Evolutionary conservation across 2,329 filamentous ascomycete genomes (phyloP), one percentile per base, ranked within the genome.

Genomic region (Elsinoe necatrix): DNA sequence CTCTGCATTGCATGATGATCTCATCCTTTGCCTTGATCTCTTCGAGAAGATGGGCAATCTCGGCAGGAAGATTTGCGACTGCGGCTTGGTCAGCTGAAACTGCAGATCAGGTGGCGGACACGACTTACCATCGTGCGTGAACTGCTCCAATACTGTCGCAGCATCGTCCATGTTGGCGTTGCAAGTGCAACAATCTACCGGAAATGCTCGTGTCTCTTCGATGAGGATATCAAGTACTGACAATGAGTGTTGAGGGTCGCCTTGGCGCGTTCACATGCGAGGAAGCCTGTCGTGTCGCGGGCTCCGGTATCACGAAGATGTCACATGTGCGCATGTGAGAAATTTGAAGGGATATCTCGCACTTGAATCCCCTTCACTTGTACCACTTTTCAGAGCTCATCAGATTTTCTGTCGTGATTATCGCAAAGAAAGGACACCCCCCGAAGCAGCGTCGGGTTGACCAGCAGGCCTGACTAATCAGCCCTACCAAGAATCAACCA

Each of bases 1-100:
- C 78, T 58, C 84, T 75, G 67, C 85, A 84, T 48, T 88, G 83
- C 66, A 81, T 76, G 63, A 88, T 86, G 61, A 83, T 78, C 51
- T 81, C 79, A 68, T 95, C 88, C 70, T 91, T 92, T 68, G 87
- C 85, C 66, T 83, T 78, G 61, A 92, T 87, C 72, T 93, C 88
- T 67, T 91, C 87, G 66, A 91, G 85, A 60, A 92, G 79, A 73
- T 91, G 90, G 18, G 85, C 84, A 59, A 93, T 84, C 72, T 93
- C 88, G 61, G 88, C 86, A 60, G 87, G 87, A 25, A 92, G 77
- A 66, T 93, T 93, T 64, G 86, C 83, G 18, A 86, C 85, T 77
- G 60, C 4, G 21, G 9, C 7, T 7, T 20, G 5, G 56, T 54
- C 23, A 58, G 54, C 56, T 35, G 54, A 20, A 16, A 55, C 25